Evolutionary conservation across 441 rosid species (phyloP).

Genomic region (Gossypium schwendimanii): DNA sequence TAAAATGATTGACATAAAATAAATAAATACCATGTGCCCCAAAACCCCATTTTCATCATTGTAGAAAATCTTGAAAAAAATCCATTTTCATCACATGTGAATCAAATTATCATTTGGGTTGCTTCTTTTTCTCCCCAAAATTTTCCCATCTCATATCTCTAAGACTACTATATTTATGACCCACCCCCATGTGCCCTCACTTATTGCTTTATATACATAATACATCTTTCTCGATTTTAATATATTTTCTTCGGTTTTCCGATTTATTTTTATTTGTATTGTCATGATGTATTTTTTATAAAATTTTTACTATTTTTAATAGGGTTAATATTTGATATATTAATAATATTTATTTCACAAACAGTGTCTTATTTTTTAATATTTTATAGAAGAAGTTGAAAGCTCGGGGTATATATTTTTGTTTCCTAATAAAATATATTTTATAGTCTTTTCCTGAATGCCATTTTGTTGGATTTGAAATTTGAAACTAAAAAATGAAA

Average conservation of each 20-base stretch:
- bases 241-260: neutral
- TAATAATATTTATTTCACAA: too few species aligned
- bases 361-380: too few species aligned
- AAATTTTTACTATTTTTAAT: too few species aligned
- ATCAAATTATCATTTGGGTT: conserved; percentile 19
- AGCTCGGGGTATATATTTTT: neutral
- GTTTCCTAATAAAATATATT: neutral
- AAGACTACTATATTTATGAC: neutral
- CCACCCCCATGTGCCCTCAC: conserved; percentile 26
- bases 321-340: too few species aligned
- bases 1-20: neutral
- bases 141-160: neutral
- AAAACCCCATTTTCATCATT: neutral
- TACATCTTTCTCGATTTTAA: neutral
- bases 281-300: neutral
- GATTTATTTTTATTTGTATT: neutral
- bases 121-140: conserved; percentile 5
- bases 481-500: neutral
- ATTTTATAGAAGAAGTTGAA: too few species aligned
- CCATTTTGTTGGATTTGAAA: neutral
- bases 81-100: conserved; percentile 16
- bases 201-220: conserved; percentile 7
- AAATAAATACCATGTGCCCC: neutral
- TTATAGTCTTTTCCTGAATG: neutral
- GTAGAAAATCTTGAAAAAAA: neutral